Conservation (phyloP, 345 rosid species). For the Alliaria petiolata region DNA sequence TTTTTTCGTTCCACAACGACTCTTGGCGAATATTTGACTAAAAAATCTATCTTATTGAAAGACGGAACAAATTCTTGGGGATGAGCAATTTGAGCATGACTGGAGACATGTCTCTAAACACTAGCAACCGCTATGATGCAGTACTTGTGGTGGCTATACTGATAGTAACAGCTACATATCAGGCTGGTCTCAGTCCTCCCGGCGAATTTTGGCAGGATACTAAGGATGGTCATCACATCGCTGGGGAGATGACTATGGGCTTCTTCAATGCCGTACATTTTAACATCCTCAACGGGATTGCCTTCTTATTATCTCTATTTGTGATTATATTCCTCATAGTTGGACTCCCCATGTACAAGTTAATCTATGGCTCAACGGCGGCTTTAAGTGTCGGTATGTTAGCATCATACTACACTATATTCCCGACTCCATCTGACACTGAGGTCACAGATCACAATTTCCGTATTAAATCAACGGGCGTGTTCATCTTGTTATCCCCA, state of each 20-base stretch:
- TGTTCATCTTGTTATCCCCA: neutral
- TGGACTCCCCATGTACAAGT: neutral
- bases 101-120: neutral
- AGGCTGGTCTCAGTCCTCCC: slow-evolving; percentile 25
- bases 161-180: slow-evolving; percentile 35
- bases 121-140: neutral
- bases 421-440: no score
- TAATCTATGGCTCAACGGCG: neutral
- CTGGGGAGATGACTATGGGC: no score
- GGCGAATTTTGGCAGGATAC: slow-evolving; percentile 18
- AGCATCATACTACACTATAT: neutral
- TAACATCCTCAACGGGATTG: neutral
- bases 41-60: slow-evolving; percentile 8
- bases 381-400: neutral
- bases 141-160: slow-evolving; percentile 5
- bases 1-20: neutral
- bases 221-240: neutral
- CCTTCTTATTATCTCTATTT: neutral
- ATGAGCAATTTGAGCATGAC: neutral
- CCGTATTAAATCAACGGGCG: no score
- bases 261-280: neutral
- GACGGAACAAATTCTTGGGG: neutral
- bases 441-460: no score
- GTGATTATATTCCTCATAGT: neutral
- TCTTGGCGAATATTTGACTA: neutral